Base-by-base conservation (phyloP, 2,329 filamentous ascomycete genomes). In the Colletotrichum orbiculare region DNA sequence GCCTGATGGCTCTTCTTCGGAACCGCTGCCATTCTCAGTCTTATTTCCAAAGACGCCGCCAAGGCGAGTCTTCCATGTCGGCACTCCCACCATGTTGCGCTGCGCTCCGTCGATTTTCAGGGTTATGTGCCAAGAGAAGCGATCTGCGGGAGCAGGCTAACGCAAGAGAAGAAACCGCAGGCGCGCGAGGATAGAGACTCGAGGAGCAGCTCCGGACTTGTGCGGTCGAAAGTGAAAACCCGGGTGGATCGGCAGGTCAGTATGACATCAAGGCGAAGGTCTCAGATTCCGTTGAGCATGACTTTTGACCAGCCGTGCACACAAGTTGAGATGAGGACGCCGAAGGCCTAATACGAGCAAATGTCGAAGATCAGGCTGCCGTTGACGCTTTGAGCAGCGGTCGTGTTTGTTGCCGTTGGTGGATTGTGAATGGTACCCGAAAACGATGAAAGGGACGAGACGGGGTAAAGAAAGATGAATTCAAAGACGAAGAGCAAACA, bases 31-130 rank as follows among this genome's bases (percentile, higher is more conserved):
- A 6, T 50, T 35, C 15, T 56, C 46, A 6, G 42, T 33, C 8
- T 59, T 50, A 6, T 66, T 69, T 15, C 50, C 60, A 17, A 65
- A 67, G 43, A 67, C 52, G 7, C 67, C 61, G 12, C 66, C 62
- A n/a, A 69, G 53, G 46, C 64, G 56, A 35, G 52, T 57, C 53
- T 55, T 67, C 62, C 62, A 65, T 15, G 47, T 61, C 2, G 42
- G 43, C 7, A 61, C 12, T 6, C 58, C 53, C 10, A 62, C 53
- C 65, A 67, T 67, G 8, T 4, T 42, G 37, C 33, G 12, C 6
- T 11, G 33, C 17, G 8, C 34, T 35, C 9, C 4, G 41, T 48
- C 10, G 12, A 3, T 9, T 50, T 47, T 3, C 9, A 17, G 4
- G 33, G 25, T 45, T 1, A 7, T 11, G 11, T 8, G 50, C 34